Conservation (phyloP, 495 filamentous ascomycete species). For the Amorphotheca resinae region DNA sequence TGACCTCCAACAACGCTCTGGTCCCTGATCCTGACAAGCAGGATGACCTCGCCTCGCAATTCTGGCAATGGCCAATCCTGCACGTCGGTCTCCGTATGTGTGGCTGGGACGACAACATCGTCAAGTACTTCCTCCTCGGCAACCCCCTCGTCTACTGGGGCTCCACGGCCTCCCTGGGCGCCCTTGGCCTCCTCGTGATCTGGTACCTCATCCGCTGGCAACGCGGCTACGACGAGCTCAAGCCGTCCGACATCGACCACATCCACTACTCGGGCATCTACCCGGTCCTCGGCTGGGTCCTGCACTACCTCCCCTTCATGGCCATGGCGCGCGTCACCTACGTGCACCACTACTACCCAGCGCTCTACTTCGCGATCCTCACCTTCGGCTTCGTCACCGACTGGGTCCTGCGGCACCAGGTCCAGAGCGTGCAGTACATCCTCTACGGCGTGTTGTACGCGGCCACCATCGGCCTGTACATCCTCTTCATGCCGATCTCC, state of each 20-base stretch:
- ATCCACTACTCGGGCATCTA: slow-evolving; percentile 92
- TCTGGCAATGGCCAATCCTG: slow-evolving; percentile 97
- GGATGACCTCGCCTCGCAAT: slow-evolving; percentile 90
- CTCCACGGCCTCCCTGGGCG: slow-evolving; percentile 62
- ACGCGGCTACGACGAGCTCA: slow-evolving; percentile 80
- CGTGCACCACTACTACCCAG: slow-evolving; percentile 98
- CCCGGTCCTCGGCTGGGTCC: slow-evolving; percentile 83
- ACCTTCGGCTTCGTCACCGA: slow-evolving; percentile 80
- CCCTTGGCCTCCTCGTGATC: slow-evolving; percentile 54
- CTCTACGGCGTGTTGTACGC: slow-evolving; percentile 62
- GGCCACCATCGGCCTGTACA: slow-evolving; percentile 63
- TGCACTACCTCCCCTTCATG: slow-evolving; percentile 92
- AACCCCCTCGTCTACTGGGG: slow-evolving; percentile 97
- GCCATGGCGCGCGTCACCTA: slow-evolving; percentile 98
- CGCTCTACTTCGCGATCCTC: slow-evolving; percentile 95
- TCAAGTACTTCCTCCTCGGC: slow-evolving; percentile 97
- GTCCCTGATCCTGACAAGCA: slow-evolving; percentile 98
- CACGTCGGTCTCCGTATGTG: slow-evolving; percentile 96
- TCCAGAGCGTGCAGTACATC: slow-evolving; percentile 44
- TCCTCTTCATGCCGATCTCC: slow-evolving; percentile 85
- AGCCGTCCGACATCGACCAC: slow-evolving; percentile 66
- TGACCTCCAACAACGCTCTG: slow-evolving; percentile 98
- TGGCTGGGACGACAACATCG: slow-evolving; percentile 87
- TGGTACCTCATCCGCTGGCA: slow-evolving; percentile 96
- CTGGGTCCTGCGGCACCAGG: slow-evolving; percentile 56